phyloP scores from a whole-genome alignment of 257 asterid genomes.

The Eucommia ulmoides region DNA sequence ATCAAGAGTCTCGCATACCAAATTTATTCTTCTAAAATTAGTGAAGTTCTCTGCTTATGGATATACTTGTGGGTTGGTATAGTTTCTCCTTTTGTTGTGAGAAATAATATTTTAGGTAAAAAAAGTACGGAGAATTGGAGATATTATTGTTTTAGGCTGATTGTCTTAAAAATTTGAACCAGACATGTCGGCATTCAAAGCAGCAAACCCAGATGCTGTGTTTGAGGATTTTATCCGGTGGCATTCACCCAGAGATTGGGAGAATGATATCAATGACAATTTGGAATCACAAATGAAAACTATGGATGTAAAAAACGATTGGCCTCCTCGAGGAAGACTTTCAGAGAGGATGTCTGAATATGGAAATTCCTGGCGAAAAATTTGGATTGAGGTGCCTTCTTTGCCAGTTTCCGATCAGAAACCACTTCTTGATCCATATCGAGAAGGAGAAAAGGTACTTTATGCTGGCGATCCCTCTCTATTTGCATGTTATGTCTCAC shows the following conservation, averaged over 20 bases:
- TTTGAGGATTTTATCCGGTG: slow-evolving; percentile 96
- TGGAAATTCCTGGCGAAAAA: slow-evolving; percentile 82
- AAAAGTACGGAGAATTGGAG: too few relatives aligned
- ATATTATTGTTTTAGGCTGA: too few relatives aligned
- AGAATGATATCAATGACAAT: slow-evolving; percentile 26
- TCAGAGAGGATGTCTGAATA: slow-evolving; percentile 86
- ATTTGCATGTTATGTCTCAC: too few relatives aligned
- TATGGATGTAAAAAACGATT: slow-evolving; percentile 18
- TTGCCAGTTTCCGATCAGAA: slow-evolving; percentile 71
- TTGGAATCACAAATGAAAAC: slow-evolving; percentile 25
- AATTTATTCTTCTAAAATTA: too few relatives aligned
- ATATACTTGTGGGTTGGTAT: too few relatives aligned
- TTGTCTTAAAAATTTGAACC: too few relatives aligned
- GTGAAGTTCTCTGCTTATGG: too few relatives aligned
- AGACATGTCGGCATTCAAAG: slow-evolving; percentile 96
- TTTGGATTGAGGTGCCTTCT: slow-evolving; percentile 70
- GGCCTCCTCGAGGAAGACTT: slow-evolving; percentile 95
- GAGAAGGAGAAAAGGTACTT: slow-evolving; percentile 96
- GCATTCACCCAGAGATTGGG: slow-evolving; percentile 99
- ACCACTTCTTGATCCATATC: slow-evolving; percentile 79
- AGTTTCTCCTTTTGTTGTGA: too few relatives aligned
- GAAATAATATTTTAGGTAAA: too few relatives aligned
- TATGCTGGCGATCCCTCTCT: not conserved
- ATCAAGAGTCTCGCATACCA: too few relatives aligned
- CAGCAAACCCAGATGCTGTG: slow-evolving; percentile 86